Base-by-base conservation (phyloP, 495 filamentous ascomycete genomes). In the Parachaetomium inaequale region DNA sequence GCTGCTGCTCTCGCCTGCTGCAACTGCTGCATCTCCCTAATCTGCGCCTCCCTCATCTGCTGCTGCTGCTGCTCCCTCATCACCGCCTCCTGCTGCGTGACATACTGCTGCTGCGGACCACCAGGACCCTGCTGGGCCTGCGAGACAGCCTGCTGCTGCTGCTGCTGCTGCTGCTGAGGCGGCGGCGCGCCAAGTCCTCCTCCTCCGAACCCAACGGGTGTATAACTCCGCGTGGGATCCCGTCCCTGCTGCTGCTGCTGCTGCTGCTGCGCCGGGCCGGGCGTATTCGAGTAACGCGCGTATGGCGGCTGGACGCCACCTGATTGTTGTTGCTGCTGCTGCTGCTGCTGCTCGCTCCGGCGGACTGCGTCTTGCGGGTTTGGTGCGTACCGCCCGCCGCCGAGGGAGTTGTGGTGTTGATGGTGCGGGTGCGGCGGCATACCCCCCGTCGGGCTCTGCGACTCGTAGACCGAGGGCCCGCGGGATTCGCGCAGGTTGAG, bases 401-500 rank as follows among this genome's bases (percentile, higher is more conserved):
- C 66, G 0, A 73, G 52, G 0, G 72, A 72, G 7, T 38, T 34
- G 31, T 68, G 62, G 15, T 73, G 71, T 42, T 70, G 68, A 34
- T 70, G 72, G 17, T 61, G 46, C 23, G 67, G 42, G 26, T 61
- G 50, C 25, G 66, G 36, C 28, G 69, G 50, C 61, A 65, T 68
- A 51, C 58, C 57, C 49, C 54, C 52, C 8, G 54, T 60, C 26
- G 67, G 70, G 63, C 74, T 65, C 34, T 66, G 69, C 32, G 62
- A 47, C 12, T 72, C 67, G 63, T 76, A 66, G 0, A 70, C 67
- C 5, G 71, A 61, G 25, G 73, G 68, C n/a, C 71, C 72, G 7
- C 75, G 66, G 12, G 72, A 58, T n/a, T 80, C 75, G 63, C 77
- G 54, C 65, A 72, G 31, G 64, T 68, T 57, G 63, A 74, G 68